Evolutionary conservation across 2,329 filamentous ascomycete species (phyloP), one percentile per base, ranked within the genome.

Genomic region (Beauveria australis): DNA sequence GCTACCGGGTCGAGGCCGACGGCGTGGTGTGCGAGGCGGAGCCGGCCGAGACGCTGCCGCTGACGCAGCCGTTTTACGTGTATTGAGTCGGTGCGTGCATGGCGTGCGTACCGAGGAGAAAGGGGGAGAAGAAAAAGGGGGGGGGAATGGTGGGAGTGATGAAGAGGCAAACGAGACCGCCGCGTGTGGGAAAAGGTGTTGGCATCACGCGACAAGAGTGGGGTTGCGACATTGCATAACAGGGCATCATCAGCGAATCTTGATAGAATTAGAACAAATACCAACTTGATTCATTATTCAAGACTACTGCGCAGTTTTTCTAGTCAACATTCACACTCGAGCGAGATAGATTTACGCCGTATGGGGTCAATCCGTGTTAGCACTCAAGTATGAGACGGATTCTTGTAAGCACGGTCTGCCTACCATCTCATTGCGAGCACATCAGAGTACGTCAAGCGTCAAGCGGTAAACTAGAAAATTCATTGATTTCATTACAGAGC

Each of bases 1-100:
- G 83, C 69, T 97, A 97, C 76, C 83, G 79, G 18, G 92, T 97
- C 28, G 87, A 93, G 76, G 92, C 92, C 1, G 91, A 96, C 74
- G 92, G 90, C 0, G 74, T 83, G 72, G 77, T 86, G 41, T 92
- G 89, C 70, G 81, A 78, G 47, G 91, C 91, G 0, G 89, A 88
- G 73, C 89, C 92, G 4, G 84, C 89, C 24, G 79, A 79, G 28
- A 79, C 70, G 56, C 72, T 97, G 73, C 92, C 92, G 7, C 77
- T 96, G 70, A 86, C 88, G 62, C 91, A 96, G 77, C 78, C 75
- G 16, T 92, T 83, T 70, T 96, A 86, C 73, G 84, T 92, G 56
- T 96, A 89, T 71, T 94, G 71, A 74, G 47, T 18, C 2, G 52
- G 6, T 4, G 9, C n/a, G 30, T 28, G 18, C 14, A 12, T 48